Conservation (phyloP, 2,329 filamentous ascomycete genomes). For the Neofusicoccum laricinum region DNA sequence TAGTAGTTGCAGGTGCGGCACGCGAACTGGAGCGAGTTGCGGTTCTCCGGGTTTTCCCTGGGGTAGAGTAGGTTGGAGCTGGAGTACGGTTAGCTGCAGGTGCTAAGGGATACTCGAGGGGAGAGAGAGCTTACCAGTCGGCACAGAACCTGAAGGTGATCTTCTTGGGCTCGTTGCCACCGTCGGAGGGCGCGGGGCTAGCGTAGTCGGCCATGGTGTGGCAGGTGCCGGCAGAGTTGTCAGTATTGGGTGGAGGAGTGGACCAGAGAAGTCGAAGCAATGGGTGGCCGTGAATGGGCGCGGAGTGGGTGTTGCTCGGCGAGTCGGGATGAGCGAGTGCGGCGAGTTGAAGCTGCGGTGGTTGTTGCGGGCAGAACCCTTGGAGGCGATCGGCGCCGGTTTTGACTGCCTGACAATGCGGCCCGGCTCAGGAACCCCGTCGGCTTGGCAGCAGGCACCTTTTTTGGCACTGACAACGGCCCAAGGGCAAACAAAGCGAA, state of each 20-base stretch:
- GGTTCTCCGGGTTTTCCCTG: conserved; percentile 82
- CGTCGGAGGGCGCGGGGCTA: conserved; percentile 28
- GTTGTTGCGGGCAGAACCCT: conserved; percentile 6
- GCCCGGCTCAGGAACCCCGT: background rate
- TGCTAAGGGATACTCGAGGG: background rate
- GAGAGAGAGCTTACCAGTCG: conserved; percentile 64
- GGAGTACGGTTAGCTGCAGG: conserved; percentile 13
- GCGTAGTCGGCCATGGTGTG: conserved; percentile 13
- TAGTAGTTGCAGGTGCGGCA: conserved; percentile 94
- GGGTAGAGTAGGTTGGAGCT: conserved; percentile 97
- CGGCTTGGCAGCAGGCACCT: background rate
- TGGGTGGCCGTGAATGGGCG: background rate
- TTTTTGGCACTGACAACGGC: background rate
- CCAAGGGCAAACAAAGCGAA: background rate
- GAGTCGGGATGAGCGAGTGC: background rate
- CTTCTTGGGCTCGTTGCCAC: conserved; percentile 57
- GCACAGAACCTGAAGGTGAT: conserved; percentile 98
- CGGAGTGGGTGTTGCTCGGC: background rate
- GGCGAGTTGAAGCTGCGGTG: background rate
- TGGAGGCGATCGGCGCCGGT: conserved; percentile 7
- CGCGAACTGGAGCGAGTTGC: conserved; percentile 79
- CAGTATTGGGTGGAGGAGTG: background rate
- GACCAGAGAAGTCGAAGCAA: background rate
- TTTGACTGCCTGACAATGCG: conserved; percentile 2
- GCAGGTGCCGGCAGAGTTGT: background rate